phyloP scores from a whole-genome alignment of 2,329 filamentous ascomycete genomes.

The Bipolaris gigantea region DNA sequence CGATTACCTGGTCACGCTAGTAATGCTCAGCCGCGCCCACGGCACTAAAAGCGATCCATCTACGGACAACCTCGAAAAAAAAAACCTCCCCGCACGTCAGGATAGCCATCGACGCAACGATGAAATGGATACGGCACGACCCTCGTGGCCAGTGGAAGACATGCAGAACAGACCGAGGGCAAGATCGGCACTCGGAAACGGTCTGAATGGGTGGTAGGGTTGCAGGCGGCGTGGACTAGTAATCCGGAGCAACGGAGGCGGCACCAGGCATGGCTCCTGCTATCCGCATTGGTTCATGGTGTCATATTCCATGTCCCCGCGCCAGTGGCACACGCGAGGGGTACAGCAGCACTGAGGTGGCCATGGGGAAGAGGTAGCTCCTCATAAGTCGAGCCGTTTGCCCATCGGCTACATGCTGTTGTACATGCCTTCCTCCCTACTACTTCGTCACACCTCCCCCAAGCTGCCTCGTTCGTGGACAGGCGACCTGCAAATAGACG shows the following conservation, averaged over 20 bases:
- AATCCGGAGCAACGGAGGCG: constrained; percentile 34
- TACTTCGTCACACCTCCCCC: background rate
- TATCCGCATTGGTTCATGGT: constrained; percentile 23
- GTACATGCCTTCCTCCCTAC: background rate
- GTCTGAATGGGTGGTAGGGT: constrained; percentile 14
- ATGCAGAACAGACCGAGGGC: background rate
- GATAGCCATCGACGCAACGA: background rate
- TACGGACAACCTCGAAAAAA: background rate
- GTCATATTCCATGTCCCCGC: constrained; percentile 42
- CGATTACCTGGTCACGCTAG: no score
- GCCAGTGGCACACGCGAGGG: constrained; percentile 29
- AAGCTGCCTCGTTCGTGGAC: background rate
- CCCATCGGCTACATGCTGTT: constrained; percentile 9
- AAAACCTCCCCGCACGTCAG: constrained; percentile 6
- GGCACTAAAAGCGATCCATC: background rate
- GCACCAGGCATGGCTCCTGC: constrained; percentile 13
- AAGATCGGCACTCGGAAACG: constrained; percentile 13
- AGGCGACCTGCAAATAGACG: constrained; percentile 1
- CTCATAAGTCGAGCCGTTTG: constrained; percentile 26
- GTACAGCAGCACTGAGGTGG: constrained; percentile 16
- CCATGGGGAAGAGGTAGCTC: constrained; percentile 1
- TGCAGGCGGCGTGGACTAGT: constrained; percentile 21
- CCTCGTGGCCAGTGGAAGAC: background rate
- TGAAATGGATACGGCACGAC: background rate
- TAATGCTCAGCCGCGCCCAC: background rate